Evolutionary conservation across 257 asterid genomes (phyloP), one percentile per base, ranked within the genome.

Genomic region (Avicennia marina): DNA sequence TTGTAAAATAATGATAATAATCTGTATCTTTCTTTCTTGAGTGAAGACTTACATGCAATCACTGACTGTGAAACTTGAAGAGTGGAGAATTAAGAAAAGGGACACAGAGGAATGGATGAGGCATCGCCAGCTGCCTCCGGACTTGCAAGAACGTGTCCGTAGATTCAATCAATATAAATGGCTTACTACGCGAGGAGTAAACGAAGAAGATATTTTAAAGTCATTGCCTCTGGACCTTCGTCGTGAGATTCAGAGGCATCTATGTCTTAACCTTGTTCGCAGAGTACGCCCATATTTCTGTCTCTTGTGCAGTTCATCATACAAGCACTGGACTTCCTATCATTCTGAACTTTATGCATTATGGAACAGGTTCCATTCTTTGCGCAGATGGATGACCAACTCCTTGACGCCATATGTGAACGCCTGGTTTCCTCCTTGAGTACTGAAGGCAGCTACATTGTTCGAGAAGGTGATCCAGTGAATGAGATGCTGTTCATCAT

Each of bases 51-150:
- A 88, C 68, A 68, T 89, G 79, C 83, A 78, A 80, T 93, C 98
- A 63, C 75, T 86, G 94, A 81, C 97, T 60, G 84, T 93, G 69
- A 93, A 91, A 58, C 81, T 93, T 34, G 98, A 93, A 80, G 98
- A 93, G 74, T 89, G 98, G 97, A 75, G 98, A 62, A 65, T 86
- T 19, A 86, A 71, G 80, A 80, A 83, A 79, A 72, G 98, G 63
- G 98, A 93, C 60, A 78, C 87, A 0, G 98, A 93, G 64, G 98
- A 93, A 70, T 93, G 98, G 98, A 93, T 93, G 98, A 80, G 95
- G 85, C 98, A 80, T 64, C 87, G 98, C 6, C 98, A 93, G 76
- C 65, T 93, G 70, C 95, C 98, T 22, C 79, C 76, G 11, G 83
- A 83, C 22, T 53, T 93, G 69, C 97, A 89, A 72, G 95, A 86